Conservation (phyloP, 2,329 filamentous ascomycete genomes). For the Ophiostoma ips region DNA sequence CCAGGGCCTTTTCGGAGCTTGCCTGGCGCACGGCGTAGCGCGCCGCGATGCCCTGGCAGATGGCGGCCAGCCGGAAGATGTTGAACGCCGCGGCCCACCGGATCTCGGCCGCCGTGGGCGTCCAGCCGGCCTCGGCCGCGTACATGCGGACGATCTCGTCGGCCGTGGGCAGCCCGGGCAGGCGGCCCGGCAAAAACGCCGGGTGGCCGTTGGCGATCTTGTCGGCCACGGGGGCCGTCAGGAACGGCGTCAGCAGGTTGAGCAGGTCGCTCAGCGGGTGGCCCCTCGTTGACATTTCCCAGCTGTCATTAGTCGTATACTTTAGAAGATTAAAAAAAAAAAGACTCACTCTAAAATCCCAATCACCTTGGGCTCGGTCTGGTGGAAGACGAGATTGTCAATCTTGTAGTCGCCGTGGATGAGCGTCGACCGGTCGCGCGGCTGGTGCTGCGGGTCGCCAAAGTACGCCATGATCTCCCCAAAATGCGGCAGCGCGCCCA, state of each 20-base stretch:
- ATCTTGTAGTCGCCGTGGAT: constrained; percentile 98
- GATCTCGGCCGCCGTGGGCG: constrained; percentile 33
- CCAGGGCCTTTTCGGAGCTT: constrained; percentile 67
- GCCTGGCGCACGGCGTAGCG: constrained; percentile 75
- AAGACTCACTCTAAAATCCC: constrained; percentile 64
- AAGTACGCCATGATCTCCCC: constrained; percentile 71
- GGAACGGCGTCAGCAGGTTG: constrained; percentile 52
- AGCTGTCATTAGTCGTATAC: constrained; percentile 30
- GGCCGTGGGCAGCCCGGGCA: constrained; percentile 39
- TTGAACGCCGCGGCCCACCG: constrained; percentile 49
- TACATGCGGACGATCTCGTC: constrained; percentile 24
- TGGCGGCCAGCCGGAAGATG: constrained; percentile 45
- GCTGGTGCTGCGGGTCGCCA: constrained; percentile 51
- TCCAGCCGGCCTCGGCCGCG: constrained; percentile 41
- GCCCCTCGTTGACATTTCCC: constrained; percentile 98
- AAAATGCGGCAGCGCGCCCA: constrained; percentile 75
- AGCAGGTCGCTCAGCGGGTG: constrained; percentile 84
- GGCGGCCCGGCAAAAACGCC: constrained; percentile 47
- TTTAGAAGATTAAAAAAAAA: background rate
- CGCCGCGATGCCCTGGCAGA: constrained; percentile 82
- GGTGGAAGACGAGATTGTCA: constrained; percentile 80
- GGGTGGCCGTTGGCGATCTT: constrained; percentile 20
- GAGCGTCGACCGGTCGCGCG: constrained; percentile 61
- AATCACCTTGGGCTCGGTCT: constrained; percentile 74
- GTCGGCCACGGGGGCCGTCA: constrained; percentile 22